Conservation (phyloP, 2,329 filamentous ascomycete species). For the Anisogramma anomala region DNA sequence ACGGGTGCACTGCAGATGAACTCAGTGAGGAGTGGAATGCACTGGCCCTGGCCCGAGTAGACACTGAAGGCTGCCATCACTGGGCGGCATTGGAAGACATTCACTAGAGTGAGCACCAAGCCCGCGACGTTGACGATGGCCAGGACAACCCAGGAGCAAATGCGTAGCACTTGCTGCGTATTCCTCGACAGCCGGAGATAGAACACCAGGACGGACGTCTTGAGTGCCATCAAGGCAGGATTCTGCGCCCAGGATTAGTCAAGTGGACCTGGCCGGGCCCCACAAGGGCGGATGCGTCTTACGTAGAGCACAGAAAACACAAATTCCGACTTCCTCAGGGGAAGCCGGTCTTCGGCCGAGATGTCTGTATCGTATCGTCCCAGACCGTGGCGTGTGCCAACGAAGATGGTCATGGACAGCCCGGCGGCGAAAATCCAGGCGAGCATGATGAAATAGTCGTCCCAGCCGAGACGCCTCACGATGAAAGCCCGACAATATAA, state of each 20-base stretch:
- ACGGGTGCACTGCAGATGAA: constrained; percentile 70
- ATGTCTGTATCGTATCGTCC: constrained; percentile 58
- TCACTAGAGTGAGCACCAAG: constrained; percentile 68
- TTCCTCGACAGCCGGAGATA: constrained; percentile 75
- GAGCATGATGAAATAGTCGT: constrained; percentile 71
- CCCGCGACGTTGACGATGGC: constrained; percentile 69
- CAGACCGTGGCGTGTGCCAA: constrained; percentile 51
- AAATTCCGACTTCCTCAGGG: constrained; percentile 50
- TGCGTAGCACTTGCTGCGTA: constrained; percentile 61
- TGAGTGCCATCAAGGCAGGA: constrained; percentile 79
- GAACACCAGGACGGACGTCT: constrained; percentile 86
- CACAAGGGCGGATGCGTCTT: constrained; percentile 18
- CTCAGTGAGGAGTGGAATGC: constrained; percentile 48
- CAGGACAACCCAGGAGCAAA: constrained; percentile 72
- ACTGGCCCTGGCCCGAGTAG: constrained; percentile 24
- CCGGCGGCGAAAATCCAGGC: constrained; percentile 66
- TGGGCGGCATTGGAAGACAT: constrained; percentile 76
- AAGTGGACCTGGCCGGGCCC: neutral
- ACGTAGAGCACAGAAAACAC: constrained; percentile 53
- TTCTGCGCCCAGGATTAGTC: constrained; percentile 42
- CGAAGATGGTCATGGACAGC: constrained; percentile 54
- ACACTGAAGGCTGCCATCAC: constrained; percentile 55
- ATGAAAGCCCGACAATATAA: constrained; percentile 63
- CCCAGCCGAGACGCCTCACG: constrained; percentile 58
- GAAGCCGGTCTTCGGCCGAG: constrained; percentile 31